Evolutionary conservation across 352 stramenopile genomes (phyloP), one percentile per base, ranked within the genome.

Genomic region (Bremia lactucae): DNA sequence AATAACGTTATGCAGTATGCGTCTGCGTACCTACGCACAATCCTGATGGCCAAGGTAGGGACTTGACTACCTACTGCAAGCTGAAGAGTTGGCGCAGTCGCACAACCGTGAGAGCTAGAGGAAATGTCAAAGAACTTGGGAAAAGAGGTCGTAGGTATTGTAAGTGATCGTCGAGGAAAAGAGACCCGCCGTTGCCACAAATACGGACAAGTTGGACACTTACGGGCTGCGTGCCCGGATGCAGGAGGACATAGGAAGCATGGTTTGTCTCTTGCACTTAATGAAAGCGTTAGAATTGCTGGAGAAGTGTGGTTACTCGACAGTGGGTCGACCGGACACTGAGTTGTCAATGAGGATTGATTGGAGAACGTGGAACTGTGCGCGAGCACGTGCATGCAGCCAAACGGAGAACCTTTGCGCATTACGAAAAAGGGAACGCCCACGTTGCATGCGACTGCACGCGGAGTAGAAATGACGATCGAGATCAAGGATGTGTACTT

Each of bases 21-120:
- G 11, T 34, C 28, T 11, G 31, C n/a, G 14, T 14, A 36, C 31
- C 6, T 55, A 31, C 24, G 41, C 10, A 46, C 35, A 2, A 35
- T 44, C 1, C 20, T 51, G 33, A 36, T 45, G 25, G 41, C 49
- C 4, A 40, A 40, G 41, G 25, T 46, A 34, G 49, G 4, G 11
- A 3, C n/a, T n/a, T 3, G 42, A 52, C 29, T 42, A 31, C n/a
- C 24, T 46, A 10, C 18, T 20, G 2, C 18, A 37, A 13, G 13
- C 40, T 0, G 29, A 41, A 10, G 13, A 40, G 4, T 22, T 49
- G 5, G 13, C 20, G 1, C 34, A 42, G 13, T 51, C 10, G 26
- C 26, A 0, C 13, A 44, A 19, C 14, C 2, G 15, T 22, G 6
- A 16, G 4, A 21, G 14, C n/a, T n/a, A n/a, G n/a, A n/a, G n/a